Evolutionary conservation across 2,329 filamentous ascomycete species (phyloP).

Genomic region (Hymenotorrendiella dingleyae): DNA sequence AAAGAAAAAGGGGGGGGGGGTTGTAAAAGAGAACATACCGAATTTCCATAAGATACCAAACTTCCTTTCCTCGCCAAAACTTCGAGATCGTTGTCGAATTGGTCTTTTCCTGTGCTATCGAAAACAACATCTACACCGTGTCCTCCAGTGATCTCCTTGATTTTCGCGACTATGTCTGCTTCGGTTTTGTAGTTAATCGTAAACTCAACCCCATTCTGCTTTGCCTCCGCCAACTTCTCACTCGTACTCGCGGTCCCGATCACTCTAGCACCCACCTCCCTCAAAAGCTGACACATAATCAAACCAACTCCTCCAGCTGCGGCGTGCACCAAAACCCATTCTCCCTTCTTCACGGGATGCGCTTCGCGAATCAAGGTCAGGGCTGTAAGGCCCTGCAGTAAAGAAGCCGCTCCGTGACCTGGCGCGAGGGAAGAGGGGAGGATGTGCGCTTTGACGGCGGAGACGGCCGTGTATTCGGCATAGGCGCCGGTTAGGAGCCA

Average conservation of each 20-base stretch:
- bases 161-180: conserved; percentile 50
- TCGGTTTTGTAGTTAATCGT: conserved; percentile 63
- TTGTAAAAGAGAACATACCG: conserved; percentile 44
- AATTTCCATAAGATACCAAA: conserved; percentile 76
- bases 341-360: conserved; percentile 62
- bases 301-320: conserved; percentile 78
- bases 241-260: conserved; percentile 73
- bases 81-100: conserved; percentile 74
- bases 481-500: conserved; percentile 55
- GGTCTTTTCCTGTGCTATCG: conserved; percentile 80
- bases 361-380: conserved; percentile 74
- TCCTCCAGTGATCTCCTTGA: conserved; percentile 65
- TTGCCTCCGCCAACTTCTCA: conserved; percentile 68
- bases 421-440: conserved; percentile 58
- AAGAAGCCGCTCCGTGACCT: conserved; percentile 59
- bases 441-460: conserved; percentile 49
- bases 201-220: conserved; percentile 63
- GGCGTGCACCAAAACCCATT: conserved; percentile 80
- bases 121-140: conserved; percentile 73
- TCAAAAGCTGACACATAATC: conserved; percentile 69
- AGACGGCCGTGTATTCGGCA: conserved; percentile 50
- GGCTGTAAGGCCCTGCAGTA: conserved; percentile 79
- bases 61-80: conserved; percentile 71
- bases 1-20: too few species aligned
- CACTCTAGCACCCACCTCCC: conserved; percentile 64